Evolutionary conservation across 345 rosid genomes (phyloP), one percentile per base, ranked within the genome.

Genomic region (Brassica juncea): DNA sequence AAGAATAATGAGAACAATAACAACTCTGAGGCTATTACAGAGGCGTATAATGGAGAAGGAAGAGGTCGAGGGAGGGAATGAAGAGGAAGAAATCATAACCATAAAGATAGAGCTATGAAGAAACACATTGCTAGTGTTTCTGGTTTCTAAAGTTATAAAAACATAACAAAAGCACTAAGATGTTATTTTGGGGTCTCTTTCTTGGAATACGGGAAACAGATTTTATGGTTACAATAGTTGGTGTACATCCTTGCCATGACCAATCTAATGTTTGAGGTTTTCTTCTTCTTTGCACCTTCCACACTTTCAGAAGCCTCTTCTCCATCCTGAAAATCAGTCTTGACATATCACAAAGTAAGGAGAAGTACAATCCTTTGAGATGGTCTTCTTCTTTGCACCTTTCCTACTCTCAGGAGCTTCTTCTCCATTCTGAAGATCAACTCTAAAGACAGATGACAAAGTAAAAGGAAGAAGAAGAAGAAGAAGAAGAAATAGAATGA

Each of bases 71-170:
- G 55, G 7, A 47, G 55, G 6, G 55, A 16, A 47, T 0, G 55
- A 14, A 47, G 55, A 47, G 23, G 58, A 52, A 8, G 58, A n/a
- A 84, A 84, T 52, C 73, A 86, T 75, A 68, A 84, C 70, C 84
- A 90, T 71, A 95, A 89, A 80, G 55, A 47, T 47, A 47, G 55
- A 47, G 55, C 55, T 14, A 47, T 47, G 55, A 47, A 47, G 23
- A 93, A 93, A 72, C 96, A 90, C 72, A 84, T 91, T 37, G 78
- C 93, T 62, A 94, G 98, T 60, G 44, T 93, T 76, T 75, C 85
- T 39, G 96, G 99, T 63, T 76, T 76, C 25, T 91, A 86, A 8
- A 52, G 55, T 5, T 14, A 3, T n/a, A 4, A 4, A 2, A 6
- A 25, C 4, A 68, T 1, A n/a, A 27, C 66, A 37, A 39, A 27